Conservation (phyloP, 805 yeast genomes). For the Wickerhamomyces bisporus region DNA sequence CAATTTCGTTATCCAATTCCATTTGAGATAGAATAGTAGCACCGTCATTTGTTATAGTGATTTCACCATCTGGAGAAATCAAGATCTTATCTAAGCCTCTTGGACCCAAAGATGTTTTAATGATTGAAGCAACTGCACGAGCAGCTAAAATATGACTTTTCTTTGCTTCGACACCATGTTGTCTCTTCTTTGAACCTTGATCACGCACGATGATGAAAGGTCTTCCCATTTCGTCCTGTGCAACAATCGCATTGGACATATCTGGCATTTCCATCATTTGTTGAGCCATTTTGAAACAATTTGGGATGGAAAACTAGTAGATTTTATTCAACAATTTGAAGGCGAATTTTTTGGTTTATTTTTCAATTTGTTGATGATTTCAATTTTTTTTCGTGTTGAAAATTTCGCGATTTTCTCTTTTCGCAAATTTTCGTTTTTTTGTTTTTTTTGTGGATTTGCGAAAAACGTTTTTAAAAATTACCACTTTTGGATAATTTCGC, state of each 20-base stretch:
- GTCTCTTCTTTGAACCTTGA: slow-evolving; percentile 56
- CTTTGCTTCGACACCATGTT: slow-evolving; percentile 74
- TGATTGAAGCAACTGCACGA: slow-evolving; percentile 86
- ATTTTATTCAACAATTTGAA: background rate
- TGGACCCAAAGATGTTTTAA: slow-evolving; percentile 93
- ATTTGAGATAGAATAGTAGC: slow-evolving; percentile 94
- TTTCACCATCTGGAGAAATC: slow-evolving; percentile 94
- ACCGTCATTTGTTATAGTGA: slow-evolving; percentile 97
- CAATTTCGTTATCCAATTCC: slow-evolving; percentile 95
- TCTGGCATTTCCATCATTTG: slow-evolving; percentile 64
- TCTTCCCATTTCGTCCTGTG: slow-evolving; percentile 99
- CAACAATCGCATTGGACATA: slow-evolving; percentile 95
- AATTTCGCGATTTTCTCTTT: background rate
- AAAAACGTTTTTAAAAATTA: no score
- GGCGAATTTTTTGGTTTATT: background rate
- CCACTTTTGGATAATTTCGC: background rate
- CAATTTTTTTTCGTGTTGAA: background rate
- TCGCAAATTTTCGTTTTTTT: background rate
- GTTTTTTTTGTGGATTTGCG: background rate
- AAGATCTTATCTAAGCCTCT: slow-evolving; percentile 97
- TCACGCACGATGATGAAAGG: slow-evolving; percentile 97
- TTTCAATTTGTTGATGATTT: background rate
- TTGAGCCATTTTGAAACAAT: slow-evolving; percentile 25
- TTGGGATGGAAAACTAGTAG: background rate
- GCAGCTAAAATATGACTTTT: slow-evolving; percentile 92